Conservation (phyloP, 1,284 basidiomycete genomes). For the Amylostereum areolatum region DNA sequence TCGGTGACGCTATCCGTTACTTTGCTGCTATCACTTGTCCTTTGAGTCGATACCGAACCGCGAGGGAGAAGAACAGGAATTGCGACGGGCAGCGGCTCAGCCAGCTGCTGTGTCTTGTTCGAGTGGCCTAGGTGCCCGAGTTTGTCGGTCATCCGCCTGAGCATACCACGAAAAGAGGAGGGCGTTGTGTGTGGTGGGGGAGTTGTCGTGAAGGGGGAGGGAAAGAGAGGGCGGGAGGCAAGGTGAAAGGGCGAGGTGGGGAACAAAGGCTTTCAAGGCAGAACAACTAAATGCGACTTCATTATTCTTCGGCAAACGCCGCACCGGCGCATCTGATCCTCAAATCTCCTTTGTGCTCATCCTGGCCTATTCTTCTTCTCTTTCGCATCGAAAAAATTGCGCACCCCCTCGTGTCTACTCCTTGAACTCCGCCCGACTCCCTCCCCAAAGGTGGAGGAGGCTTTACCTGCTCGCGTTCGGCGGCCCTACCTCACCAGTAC, state of each 20-base stretch:
- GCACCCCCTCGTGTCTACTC: no score
- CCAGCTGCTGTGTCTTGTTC: slow-evolving; percentile 16
- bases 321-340: no score
- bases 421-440: no score
- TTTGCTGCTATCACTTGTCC: slow-evolving; percentile 50
- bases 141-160: slow-evolving; percentile 39
- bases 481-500: no score
- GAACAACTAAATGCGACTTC: no score
- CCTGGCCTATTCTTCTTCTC: no score
- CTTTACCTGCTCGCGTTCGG: no score
- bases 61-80: slow-evolving; percentile 22
- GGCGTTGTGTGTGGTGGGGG: neutral
- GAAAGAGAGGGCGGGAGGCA: neutral
- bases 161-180: slow-evolving; percentile 22
- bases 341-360: no score
- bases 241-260: neutral
- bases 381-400: no score
- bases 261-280: no score
- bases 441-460: no score
- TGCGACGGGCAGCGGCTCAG: slow-evolving; percentile 13
- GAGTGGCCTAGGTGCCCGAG: slow-evolving; percentile 24
- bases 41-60: slow-evolving; percentile 57
- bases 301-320: no score
- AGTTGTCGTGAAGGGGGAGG: neutral
- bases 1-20: slow-evolving; percentile 13